A percentile compares a stretch with the other conserved stretches of the same genome.
These are phyloP conservation scores for Lactarius hengduanensis DNA, from an alignment of 768 basidiomycete species.

Conservation along the genomic window DNA sequence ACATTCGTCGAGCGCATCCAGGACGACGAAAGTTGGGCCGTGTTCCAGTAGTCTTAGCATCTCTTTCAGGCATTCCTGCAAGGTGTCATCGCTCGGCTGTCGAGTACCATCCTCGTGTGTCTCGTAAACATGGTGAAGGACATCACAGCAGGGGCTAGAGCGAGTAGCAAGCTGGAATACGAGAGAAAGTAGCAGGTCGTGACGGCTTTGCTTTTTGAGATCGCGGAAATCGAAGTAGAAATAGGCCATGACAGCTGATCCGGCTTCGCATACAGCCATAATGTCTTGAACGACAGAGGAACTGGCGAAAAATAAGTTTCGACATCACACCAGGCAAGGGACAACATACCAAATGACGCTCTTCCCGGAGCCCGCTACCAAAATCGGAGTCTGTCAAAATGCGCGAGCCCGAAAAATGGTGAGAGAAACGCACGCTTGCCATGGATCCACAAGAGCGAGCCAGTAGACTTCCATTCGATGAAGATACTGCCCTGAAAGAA, in stretches of 20 bases:
- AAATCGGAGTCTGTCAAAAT: neutral
- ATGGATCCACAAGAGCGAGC: neutral
- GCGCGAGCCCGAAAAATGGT: neutral
- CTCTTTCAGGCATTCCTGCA: neutral
- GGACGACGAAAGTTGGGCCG: neutral
- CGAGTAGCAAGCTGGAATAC: neutral
- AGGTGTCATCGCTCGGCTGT: neutral
- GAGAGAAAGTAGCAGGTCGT: neutral
- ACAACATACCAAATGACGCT: neutral
- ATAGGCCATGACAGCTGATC: neutral
- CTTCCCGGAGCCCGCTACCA: neutral
- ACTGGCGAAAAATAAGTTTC: neutral
- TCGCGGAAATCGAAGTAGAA: neutral
- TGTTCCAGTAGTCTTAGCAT: neutral
- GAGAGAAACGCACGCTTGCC: neutral
- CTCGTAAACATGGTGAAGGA: no score
- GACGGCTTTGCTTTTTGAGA: neutral
- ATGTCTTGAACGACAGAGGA: neutral
- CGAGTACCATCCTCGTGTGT: no score
- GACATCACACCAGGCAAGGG: neutral
- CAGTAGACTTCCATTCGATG: neutral
- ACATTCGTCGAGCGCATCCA: conserved; percentile 1
- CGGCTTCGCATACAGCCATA: neutral
- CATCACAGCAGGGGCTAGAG: neutral
- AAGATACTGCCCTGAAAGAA: neutral